Percentiles rank a stretch among this genome's conserved stretches.
These are phyloP conservation scores for Eucalyptus erythrocorys DNA, from an alignment of 345 rosid genomes.

Conservation along the genomic window DNA sequence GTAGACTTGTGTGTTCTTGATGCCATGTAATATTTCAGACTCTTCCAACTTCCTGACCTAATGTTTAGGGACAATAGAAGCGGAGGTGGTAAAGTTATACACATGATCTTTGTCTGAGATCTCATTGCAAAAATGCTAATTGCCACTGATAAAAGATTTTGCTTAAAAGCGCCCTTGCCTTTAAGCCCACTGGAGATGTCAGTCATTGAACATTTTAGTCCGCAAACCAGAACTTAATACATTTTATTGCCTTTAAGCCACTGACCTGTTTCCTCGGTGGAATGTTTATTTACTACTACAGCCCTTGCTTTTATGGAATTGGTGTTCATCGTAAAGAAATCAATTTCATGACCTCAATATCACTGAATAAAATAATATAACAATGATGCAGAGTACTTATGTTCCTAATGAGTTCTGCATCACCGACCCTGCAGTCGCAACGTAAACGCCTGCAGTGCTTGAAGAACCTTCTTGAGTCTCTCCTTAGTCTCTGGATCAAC, in stretches of 20 bases:
- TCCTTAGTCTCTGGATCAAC: slow-evolving; percentile 34
- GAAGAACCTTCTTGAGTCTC: slow-evolving; percentile 36
- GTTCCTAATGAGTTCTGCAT: background rate
- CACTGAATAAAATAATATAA: background rate
- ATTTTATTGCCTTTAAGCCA: too few relatives aligned
- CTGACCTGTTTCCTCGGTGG: background rate
- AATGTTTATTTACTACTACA: background rate
- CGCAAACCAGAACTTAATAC: background rate
- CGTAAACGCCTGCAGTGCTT: slow-evolving; percentile 44
- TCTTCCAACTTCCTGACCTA: background rate
- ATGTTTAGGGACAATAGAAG: background rate
- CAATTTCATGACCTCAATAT: background rate
- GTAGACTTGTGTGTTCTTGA: background rate
- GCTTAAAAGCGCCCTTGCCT: background rate
- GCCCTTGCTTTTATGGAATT: background rate
- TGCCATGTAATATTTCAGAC: background rate
- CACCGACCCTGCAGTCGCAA: slow-evolving; percentile 37
- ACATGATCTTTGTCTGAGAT: background rate
- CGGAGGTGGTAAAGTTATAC: background rate
- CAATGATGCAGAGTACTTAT: background rate
- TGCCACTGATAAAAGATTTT: background rate
- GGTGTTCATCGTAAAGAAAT: background rate
- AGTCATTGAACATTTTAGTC: background rate
- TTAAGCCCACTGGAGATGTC: background rate
- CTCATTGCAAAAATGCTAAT: background rate